Conservation (phyloP, 352 stramenopile genomes). For the Pythium rishiriense region DNA sequence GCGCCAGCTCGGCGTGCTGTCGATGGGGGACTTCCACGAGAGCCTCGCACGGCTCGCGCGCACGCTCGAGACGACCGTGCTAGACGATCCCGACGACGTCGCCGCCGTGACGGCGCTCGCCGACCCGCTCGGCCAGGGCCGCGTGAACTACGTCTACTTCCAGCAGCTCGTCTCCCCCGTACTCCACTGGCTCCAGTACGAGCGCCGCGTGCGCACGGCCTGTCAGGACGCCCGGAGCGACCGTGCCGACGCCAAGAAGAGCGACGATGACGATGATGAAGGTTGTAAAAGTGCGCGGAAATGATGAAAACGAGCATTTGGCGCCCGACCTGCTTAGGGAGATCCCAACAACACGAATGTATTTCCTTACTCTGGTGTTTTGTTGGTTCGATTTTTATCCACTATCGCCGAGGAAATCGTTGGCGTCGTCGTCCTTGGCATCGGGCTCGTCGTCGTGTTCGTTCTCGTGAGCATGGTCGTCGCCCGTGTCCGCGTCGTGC, state of each 20-base stretch:
- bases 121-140: slow-evolving; percentile 45
- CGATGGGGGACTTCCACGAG: slow-evolving; percentile 36
- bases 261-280: neutral
- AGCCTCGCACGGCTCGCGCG: slow-evolving; percentile 30
- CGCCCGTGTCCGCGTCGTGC: neutral
- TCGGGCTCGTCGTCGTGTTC: slow-evolving; percentile 17
- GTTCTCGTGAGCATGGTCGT: neutral
- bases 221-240: neutral
- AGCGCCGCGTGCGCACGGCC: slow-evolving; percentile 4
- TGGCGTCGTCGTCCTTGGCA: neutral
- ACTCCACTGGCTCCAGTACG: slow-evolving; percentile 38
- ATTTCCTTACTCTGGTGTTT: neutral
- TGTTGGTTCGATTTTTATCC: slow-evolving; percentile 2
- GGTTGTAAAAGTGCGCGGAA: neutral
- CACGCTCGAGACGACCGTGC: slow-evolving; percentile 17
- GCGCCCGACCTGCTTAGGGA: no score
- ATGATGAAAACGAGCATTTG: no score
- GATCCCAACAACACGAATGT: slow-evolving; percentile 10
- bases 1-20: slow-evolving; percentile 35
- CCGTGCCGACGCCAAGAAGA: slow-evolving; percentile 11
- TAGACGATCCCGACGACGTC: slow-evolving; percentile 29
- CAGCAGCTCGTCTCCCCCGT: slow-evolving; percentile 54
- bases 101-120: slow-evolving; percentile 40
- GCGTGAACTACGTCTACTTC: slow-evolving; percentile 63
- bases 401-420: neutral